A percentile compares a stretch with the other conserved stretches of the same genome.
These are phyloP conservation scores for Globisporangium acanthophoron DNA, from an alignment of 352 stramenopile species.

Conservation along the genomic window DNA sequence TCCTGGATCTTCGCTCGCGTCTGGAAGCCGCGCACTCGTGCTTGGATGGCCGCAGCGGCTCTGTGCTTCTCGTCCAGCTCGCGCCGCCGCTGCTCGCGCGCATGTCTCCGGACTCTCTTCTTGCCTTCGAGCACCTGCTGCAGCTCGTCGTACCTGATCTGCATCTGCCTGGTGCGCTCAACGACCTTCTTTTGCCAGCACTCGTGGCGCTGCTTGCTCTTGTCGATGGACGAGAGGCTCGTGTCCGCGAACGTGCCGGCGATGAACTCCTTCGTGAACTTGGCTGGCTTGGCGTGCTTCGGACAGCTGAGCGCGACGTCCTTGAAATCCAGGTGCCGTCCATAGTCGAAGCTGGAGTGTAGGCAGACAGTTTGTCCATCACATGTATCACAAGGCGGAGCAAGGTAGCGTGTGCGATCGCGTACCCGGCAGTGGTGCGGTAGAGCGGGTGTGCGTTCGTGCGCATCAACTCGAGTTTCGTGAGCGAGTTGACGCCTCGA, in stretches of 20 bases:
- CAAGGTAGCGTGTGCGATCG: neutral
- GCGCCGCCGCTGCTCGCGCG: conserved; percentile 29
- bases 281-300: conserved; percentile 33
- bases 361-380: neutral
- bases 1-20: conserved; percentile 14
- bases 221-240: conserved; percentile 53
- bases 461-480: conserved; percentile 46
- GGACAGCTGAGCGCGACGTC: conserved; percentile 44
- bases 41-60: conserved; percentile 25
- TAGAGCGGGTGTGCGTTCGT: conserved; percentile 39
- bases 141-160: conserved; percentile 54
- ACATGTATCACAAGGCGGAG: neutral
- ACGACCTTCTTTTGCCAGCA: conserved; percentile 49
- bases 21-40: conserved; percentile 26
- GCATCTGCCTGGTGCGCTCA: conserved; percentile 50
- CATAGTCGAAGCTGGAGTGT: conserved; percentile 44
- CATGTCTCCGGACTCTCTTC: conserved; percentile 26
- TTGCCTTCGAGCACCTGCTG: conserved; percentile 44
- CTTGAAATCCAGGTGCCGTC: conserved; percentile 48
- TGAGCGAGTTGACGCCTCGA: conserved; percentile 34
- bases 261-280: conserved; percentile 59
- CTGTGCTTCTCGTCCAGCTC: conserved; percentile 26
- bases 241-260: conserved; percentile 43
- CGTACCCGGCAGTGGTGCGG: conserved; percentile 42
- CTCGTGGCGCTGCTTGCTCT: conserved; percentile 40